Conservation (phyloP, 495 filamentous ascomycete species). For the Trichoderma orchidacearum region DNA sequence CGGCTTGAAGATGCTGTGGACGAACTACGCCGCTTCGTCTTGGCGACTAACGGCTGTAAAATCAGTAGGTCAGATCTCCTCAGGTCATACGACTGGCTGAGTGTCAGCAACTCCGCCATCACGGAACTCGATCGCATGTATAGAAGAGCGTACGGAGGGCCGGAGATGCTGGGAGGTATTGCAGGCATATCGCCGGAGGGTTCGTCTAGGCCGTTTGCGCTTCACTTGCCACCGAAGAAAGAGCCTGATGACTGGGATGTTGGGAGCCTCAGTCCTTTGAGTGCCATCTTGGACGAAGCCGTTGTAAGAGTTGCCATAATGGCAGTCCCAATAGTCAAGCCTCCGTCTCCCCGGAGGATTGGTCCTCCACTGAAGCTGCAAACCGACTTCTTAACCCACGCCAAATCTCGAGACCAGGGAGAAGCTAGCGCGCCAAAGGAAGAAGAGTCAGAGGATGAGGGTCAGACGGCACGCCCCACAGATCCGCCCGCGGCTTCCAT, state of each 20-base stretch:
- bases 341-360: slow-evolving; percentile 8
- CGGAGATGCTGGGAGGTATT: slow-evolving; percentile 17
- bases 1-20: slow-evolving; percentile 42
- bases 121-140: slow-evolving; percentile 44
- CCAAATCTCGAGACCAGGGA: slow-evolving; percentile 26
- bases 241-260: slow-evolving; percentile 1
- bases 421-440: background rate
- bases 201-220: background rate
- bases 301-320: background rate
- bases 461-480: slow-evolving; percentile 21
- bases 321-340: slow-evolving; percentile 11
- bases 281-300: background rate
- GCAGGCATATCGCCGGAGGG: slow-evolving; percentile 5
- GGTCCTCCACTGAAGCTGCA: slow-evolving; percentile 7
- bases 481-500: background rate
- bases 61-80: slow-evolving; percentile 46
- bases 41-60: slow-evolving; percentile 41
- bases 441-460: slow-evolving; percentile 15
- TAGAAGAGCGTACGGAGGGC: slow-evolving; percentile 36
- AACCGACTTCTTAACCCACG: slow-evolving; percentile 5
- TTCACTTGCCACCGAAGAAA: background rate
- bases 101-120: slow-evolving; percentile 38
- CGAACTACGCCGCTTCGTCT: slow-evolving; percentile 47
- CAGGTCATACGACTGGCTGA: slow-evolving; percentile 48
- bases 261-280: background rate